These are phyloP conservation scores for Monosporascus ibericus DNA, from an alignment of 2,329 filamentous ascomycete genomes.

Conservation along the genomic window DNA sequence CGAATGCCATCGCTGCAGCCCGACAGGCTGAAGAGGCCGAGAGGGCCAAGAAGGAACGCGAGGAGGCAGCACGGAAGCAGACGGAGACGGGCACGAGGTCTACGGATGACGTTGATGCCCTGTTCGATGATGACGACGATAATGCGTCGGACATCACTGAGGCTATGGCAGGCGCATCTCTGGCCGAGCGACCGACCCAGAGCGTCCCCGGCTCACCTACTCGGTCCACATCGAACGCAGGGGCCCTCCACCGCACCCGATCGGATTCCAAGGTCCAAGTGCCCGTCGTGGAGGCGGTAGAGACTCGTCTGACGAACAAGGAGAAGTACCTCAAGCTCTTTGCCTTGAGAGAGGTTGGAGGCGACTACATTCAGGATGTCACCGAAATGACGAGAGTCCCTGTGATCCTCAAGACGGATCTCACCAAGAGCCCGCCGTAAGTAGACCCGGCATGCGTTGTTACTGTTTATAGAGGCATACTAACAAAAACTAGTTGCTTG, in stretches of 20 bases:
- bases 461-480: constrained; percentile 13
- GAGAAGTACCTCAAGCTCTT: constrained; percentile 94
- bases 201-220: constrained; percentile 90
- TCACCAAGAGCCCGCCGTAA: constrained; percentile 98
- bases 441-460: constrained; percentile 36
- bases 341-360: constrained; percentile 82
- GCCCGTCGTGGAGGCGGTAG: constrained; percentile 65
- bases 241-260: constrained; percentile 75
- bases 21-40: constrained; percentile 78
- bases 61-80: constrained; percentile 86
- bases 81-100: constrained; percentile 94
- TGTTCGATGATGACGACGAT: constrained; percentile 91
- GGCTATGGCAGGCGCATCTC: constrained; percentile 82
- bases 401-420: constrained; percentile 96
- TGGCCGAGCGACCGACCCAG: constrained; percentile 85
- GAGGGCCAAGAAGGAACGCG: constrained; percentile 75
- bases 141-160: constrained; percentile 85
- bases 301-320: constrained; percentile 81
- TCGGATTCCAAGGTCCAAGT: constrained; percentile 94
- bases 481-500: constrained; percentile 49
- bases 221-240: constrained; percentile 62
- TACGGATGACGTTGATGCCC: constrained; percentile 85
- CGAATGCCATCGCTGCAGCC: constrained; percentile 68
- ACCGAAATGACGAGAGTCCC: constrained; percentile 96
- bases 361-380: constrained; percentile 96